Evolutionary conservation across 2,329 filamentous ascomycete genomes (phyloP).

Genomic region (Hypocreales sp.): DNA sequence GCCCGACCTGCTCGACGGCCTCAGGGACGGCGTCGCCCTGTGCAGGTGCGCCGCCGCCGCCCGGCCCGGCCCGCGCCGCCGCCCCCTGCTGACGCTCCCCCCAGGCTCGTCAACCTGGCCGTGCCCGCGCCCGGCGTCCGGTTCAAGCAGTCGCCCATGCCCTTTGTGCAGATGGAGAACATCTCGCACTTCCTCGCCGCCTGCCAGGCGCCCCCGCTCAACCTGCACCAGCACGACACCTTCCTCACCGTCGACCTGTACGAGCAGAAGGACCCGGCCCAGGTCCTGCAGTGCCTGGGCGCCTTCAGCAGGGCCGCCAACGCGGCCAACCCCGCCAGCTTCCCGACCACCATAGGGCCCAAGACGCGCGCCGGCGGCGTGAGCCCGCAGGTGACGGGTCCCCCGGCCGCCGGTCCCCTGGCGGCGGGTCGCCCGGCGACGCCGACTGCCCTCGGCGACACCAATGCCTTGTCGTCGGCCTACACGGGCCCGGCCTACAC

Average conservation of each 20-base stretch:
- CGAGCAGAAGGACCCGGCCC: conserved; percentile 88
- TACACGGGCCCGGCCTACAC: too few relatives aligned
- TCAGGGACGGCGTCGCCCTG: conserved; percentile 83
- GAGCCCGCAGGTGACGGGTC: conserved; percentile 52
- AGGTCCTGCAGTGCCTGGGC: conserved; percentile 82
- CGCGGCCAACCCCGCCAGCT: conserved; percentile 53
- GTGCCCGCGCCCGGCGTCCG: conserved; percentile 64
- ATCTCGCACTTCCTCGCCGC: conserved; percentile 90
- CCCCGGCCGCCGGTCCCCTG: too few relatives aligned
- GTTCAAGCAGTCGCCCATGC: conserved; percentile 88
- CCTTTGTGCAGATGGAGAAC: conserved; percentile 99
- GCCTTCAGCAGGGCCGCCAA: conserved; percentile 85
- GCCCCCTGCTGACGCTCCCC: conserved; percentile 5
- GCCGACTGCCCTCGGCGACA: conserved; percentile 40
- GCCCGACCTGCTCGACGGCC: conserved; percentile 64
- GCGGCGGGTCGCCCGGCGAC: too few relatives aligned
- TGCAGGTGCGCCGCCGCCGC: conserved; percentile 54
- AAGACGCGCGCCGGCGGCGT: conserved; percentile 42
- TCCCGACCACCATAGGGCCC: conserved; percentile 63
- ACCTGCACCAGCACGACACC: conserved; percentile 81
- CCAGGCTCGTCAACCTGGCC: conserved; percentile 70
- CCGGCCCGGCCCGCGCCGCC: not conserved
- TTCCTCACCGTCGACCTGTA: conserved; percentile 96
- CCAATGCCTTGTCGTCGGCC: conserved; percentile 39
- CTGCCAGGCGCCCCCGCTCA: conserved; percentile 72